Evolutionary conservation across 2,329 filamentous ascomycete species (phyloP).

Genomic region (Leptographium lundbergii): DNA sequence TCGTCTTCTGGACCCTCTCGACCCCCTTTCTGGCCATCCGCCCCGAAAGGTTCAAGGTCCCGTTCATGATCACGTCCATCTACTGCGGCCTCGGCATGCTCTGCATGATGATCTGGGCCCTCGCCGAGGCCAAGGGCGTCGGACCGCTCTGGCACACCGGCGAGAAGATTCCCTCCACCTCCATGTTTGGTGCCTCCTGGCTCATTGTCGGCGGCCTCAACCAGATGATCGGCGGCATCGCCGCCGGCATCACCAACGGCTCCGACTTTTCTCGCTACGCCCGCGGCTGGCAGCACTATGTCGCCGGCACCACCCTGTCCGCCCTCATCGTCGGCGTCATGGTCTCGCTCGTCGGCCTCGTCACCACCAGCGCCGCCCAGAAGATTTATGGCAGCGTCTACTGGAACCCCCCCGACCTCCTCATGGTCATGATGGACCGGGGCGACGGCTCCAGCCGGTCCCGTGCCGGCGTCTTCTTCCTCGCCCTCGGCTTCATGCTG

Average conservation of each 20-base stretch:
- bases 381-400: constrained; percentile 22
- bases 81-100: constrained; percentile 19
- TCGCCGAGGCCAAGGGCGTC: constrained; percentile 19
- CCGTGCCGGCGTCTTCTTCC: constrained; percentile 33
- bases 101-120: constrained; percentile 23
- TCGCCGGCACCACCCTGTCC: constrained; percentile 29
- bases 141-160: constrained; percentile 16
- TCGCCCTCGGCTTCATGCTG: constrained; percentile 28
- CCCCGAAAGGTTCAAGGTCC: constrained; percentile 25
- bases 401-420: constrained; percentile 30
- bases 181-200: constrained; percentile 22
- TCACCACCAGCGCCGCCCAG: constrained; percentile 18
- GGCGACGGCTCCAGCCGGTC: constrained; percentile 17
- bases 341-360: constrained; percentile 24
- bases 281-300: constrained; percentile 13
- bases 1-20: constrained; percentile 16
- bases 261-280: constrained; percentile 31
- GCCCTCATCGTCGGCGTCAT: constrained; percentile 25
- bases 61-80: constrained; percentile 18
- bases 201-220: constrained; percentile 25
- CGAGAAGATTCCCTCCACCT: neutral
- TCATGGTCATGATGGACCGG: constrained; percentile 23
- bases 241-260: constrained; percentile 31
- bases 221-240: constrained; percentile 28
- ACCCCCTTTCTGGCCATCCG: constrained; percentile 29